phyloP scores from a whole-genome alignment of 2,329 filamentous ascomycete species.

The Diplodia sapinea region DNA sequence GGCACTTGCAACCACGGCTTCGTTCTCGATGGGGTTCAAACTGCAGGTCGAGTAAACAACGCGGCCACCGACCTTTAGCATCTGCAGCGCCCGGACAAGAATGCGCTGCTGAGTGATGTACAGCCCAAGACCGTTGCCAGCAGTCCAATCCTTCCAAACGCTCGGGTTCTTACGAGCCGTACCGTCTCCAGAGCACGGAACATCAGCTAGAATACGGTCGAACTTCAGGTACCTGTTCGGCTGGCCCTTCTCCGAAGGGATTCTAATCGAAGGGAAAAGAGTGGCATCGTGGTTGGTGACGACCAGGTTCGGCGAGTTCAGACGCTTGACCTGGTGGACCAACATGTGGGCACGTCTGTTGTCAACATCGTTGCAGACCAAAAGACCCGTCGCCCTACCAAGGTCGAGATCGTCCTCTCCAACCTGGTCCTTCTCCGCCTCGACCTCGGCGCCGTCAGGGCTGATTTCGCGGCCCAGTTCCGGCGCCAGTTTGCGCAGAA shows the following conservation, averaged over 20 bases:
- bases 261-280: conserved; percentile 88
- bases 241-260: conserved; percentile 65
- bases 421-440: conserved; percentile 37
- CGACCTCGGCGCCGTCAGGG: conserved; percentile 48
- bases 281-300: conserved; percentile 98
- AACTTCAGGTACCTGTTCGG: conserved; percentile 86
- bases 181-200: conserved; percentile 95
- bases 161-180: conserved; percentile 91
- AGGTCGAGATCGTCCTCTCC: conserved; percentile 68
- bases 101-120: conserved; percentile 89
- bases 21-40: conserved; percentile 98
- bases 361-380: conserved; percentile 95
- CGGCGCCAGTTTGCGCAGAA: conserved; percentile 67
- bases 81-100: conserved; percentile 86
- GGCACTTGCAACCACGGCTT: conserved; percentile 85
- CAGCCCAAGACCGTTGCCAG: conserved; percentile 83
- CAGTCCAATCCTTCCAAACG: conserved; percentile 94
- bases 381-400: conserved; percentile 85
- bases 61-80: conserved; percentile 92
- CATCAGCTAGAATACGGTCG: conserved; percentile 93
- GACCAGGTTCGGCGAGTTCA: conserved; percentile 94
- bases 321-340: conserved; percentile 94
- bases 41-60: conserved; percentile 99
- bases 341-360: conserved; percentile 97
- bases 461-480: conserved; percentile 65